A percentile compares a stretch with the other conserved stretches of the same genome.
Evolutionary conservation across 225 moss, liverwort and hornwort species (phyloP).

Genomic region (Asterella californica): DNA sequence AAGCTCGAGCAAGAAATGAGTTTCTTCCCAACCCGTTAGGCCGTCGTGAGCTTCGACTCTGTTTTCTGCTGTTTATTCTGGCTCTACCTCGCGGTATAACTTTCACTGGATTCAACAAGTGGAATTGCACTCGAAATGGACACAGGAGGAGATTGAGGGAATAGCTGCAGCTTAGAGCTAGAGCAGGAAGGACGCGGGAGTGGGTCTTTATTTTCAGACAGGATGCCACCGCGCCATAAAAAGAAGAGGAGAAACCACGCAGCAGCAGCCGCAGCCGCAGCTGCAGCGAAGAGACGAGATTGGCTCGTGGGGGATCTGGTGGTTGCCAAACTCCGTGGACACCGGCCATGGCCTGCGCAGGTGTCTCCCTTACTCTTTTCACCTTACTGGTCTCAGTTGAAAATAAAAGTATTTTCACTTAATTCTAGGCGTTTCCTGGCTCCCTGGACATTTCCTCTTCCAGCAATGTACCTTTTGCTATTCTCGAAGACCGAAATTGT

Average conservation of each 20-base stretch:
- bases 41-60: background rate
- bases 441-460: background rate
- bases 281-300: conserved; percentile 27
- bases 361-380: conserved; percentile 16
- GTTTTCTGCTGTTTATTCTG: background rate
- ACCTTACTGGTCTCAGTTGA: background rate
- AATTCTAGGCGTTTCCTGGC: background rate
- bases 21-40: background rate
- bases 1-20: conserved; percentile 10
- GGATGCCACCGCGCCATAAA: conserved; percentile 39
- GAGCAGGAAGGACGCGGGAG: background rate
- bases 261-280: conserved; percentile 14
- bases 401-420: background rate
- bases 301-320: conserved; percentile 50
- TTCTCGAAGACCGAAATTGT: background rate
- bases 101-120: background rate
- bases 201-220: background rate
- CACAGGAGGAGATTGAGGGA: conserved; percentile 7
- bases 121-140: conserved; percentile 11
- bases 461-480: background rate
- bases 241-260: conserved; percentile 33
- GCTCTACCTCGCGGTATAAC: background rate
- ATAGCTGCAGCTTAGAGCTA: background rate
- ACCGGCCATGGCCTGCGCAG: conserved; percentile 53
- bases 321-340: conserved; percentile 43